These are phyloP conservation scores for Pelargonium citronellum DNA, from an alignment of 441 rosid genomes.

Conservation along the genomic window DNA sequence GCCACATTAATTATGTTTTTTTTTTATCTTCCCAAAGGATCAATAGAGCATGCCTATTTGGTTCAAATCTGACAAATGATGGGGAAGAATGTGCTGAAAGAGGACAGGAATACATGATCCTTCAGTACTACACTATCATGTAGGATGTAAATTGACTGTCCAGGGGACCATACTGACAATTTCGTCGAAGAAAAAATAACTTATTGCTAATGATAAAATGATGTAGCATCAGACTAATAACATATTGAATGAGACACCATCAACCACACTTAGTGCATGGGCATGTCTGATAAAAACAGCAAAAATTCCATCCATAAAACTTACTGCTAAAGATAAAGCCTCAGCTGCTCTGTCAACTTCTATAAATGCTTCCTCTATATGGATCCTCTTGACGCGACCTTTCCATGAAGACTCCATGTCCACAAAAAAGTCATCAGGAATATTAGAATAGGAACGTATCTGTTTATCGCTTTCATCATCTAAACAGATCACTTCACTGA, in stretches of 20 bases:
- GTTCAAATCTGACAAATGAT: no score
- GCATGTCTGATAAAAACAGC: constrained; percentile 12
- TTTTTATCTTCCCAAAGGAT: no score
- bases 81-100: no score
- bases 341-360: constrained; percentile 62
- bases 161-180: no score
- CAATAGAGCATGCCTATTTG: no score
- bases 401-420: constrained; percentile 92
- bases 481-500: constrained; percentile 58
- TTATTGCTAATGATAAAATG: neutral
- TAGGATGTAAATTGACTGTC: no score
- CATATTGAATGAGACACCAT: neutral
- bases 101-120: no score
- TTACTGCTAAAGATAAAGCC: constrained; percentile 70
- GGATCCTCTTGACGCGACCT: constrained; percentile 75
- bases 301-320: constrained; percentile 20
- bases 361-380: constrained; percentile 56
- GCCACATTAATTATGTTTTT: no score
- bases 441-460: constrained; percentile 32
- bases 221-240: neutral
- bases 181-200: no score
- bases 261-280: neutral
- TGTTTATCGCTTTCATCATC: constrained; percentile 65
- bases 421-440: constrained; percentile 81
- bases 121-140: no score